Base-by-base conservation (phyloP, 352 stramenopile genomes). In the Globisporangium parvum region DNA sequence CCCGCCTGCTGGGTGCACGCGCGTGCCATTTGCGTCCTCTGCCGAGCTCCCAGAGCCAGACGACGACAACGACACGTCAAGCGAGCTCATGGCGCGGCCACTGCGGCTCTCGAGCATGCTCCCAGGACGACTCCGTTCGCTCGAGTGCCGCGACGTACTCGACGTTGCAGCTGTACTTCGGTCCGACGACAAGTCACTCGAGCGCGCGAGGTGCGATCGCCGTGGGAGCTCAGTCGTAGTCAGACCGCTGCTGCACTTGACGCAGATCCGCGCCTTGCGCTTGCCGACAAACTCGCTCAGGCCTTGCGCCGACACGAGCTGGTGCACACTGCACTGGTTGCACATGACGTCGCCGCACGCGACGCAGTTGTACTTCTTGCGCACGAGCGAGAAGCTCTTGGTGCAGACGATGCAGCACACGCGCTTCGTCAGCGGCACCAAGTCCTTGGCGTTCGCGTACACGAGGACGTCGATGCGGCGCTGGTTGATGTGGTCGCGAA, bases 331-430 rank as follows among this genome's bases (percentile, higher is more conserved):
- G 51, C 83, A 93, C 57, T 88, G 78, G 51, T 71, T 87, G 60
- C 83, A 93, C 44, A 93, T 86, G 39, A 93, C 83, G 35, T 93
- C 83, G 46, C 83, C 83, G 51, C 83, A 93, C 28, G 70, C 83
- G 15, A 71, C 77, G 55, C 83, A 93, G 52, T 89, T 90, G 66
- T 93, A 89, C 57, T 93, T 93, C 60, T 93, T 93, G 23, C 83
- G 72, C 44, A 93, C 78, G 23, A 93, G 72, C 21, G 83, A 91
- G 57, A 93, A 93, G 57, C 80, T 88, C 26, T 83, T 81, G 2
- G 83, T 93, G 57, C 83, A 93, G 10, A 93, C 75, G 11, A 87
- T 65, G 57, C 83, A 93, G 60, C 77, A 90, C 24, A 89, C 69
- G n/a, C 83, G 80, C 45, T 81, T 80, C 51, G 63, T 83, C 21